Conservation (phyloP, 495 filamentous ascomycete species). For the Parmelia sp. region DNA sequence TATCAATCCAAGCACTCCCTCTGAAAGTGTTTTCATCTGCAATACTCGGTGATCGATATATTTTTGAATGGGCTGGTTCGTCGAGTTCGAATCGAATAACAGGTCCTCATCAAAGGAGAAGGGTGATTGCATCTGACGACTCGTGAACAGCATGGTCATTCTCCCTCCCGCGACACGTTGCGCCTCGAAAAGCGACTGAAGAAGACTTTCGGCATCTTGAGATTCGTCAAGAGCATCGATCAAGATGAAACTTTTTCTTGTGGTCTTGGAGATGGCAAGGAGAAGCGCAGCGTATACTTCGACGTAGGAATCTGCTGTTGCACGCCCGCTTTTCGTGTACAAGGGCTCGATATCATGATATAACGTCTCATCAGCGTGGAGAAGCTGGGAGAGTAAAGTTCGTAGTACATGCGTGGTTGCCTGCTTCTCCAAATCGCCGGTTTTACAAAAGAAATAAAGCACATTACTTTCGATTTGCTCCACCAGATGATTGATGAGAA, state of each 20-base stretch:
- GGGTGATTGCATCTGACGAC: constrained; percentile 10
- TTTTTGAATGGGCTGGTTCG: neutral
- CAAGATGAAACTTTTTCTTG: constrained; percentile 22
- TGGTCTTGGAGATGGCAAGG: constrained; percentile 14
- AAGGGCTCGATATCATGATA: constrained; percentile 24
- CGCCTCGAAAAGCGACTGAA: constrained; percentile 19
- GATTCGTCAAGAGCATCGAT: constrained; percentile 32
- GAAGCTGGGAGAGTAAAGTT: constrained; percentile 25
- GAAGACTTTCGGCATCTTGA: constrained; percentile 20
- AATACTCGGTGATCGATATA: constrained; percentile 5
- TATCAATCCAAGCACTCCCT: neutral
- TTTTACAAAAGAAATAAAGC: constrained; percentile 31
- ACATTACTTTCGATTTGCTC: constrained; percentile 15
- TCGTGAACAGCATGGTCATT: constrained; percentile 16
- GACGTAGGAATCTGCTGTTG: constrained; percentile 25
- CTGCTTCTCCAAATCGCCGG: constrained; percentile 26
- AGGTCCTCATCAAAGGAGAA: constrained; percentile 11
- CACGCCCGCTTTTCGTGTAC: constrained; percentile 27
- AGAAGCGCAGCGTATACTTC: constrained; percentile 21
- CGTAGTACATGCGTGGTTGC: constrained; percentile 23
- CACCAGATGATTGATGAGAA: constrained; percentile 22
- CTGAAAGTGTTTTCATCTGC: constrained; percentile 9
- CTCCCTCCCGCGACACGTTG: neutral
- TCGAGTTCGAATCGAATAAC: neutral
- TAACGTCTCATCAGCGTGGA: constrained; percentile 23